Conservation (phyloP, 495 filamentous ascomycete genomes). For the Jackrogersella multiformis region DNA sequence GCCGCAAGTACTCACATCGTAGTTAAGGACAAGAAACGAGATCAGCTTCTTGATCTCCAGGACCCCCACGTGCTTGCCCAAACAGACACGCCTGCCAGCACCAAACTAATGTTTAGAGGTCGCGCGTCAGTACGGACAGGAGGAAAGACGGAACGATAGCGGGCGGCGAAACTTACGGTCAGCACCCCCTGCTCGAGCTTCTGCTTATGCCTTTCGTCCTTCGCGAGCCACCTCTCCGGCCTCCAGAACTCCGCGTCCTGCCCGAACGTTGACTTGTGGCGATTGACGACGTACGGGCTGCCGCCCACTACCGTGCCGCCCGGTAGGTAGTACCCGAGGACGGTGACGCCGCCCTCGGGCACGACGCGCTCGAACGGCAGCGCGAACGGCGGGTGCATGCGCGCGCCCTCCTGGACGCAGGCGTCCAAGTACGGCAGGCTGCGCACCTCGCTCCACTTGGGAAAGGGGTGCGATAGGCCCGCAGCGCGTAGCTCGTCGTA, state of each 20-base stretch:
- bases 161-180: background rate
- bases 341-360: background rate
- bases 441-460: conserved; percentile 19
- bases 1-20: background rate
- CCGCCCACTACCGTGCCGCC: conserved; percentile 1
- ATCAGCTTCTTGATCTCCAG: conserved; percentile 5
- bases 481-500: conserved; percentile 52
- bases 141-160: background rate
- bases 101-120: background rate
- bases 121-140: background rate
- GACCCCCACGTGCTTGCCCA: background rate
- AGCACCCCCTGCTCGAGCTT: background rate
- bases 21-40: conserved; percentile 4
- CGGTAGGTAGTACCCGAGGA: background rate
- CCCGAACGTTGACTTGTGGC: background rate
- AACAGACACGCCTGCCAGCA: background rate
- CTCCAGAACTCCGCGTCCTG: conserved; percentile 3
- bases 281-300: background rate
- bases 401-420: conserved; percentile 60
- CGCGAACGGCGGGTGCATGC: conserved; percentile 1
- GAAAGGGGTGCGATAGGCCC: conserved; percentile 1
- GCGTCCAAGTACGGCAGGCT: conserved; percentile 65
- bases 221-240: conserved; percentile 7
- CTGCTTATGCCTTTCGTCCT: background rate
- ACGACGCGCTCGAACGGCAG: conserved; percentile 13